Evolutionary conservation across 345 rosid genomes (phyloP), one percentile per base, ranked within the genome.

Genomic region (Populus ilicifolia): DNA sequence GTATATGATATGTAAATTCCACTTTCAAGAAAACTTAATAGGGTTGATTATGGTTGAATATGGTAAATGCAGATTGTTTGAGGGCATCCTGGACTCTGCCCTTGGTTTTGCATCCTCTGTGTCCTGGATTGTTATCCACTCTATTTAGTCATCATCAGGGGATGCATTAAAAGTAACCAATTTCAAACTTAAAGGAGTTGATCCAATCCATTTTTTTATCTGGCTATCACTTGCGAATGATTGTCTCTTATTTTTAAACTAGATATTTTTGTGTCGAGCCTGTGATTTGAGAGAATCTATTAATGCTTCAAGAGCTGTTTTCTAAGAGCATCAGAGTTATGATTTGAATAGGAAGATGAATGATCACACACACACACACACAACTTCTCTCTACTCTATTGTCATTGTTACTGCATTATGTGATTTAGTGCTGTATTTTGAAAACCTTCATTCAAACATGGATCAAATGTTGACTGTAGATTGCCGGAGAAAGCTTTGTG

Each of bases 401-500:
- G 27, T 16, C 74, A 23, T 69, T 6, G 12, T 62, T 46, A 36
- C 41, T 83, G 72, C 50, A 50, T 30, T 67, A 27, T 39, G 36
- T 48, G 52, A 25, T 48, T 33, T 38, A 17, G 5, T 50, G 13
- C 61, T 76, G n/a, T 54, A 11, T 46, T 74, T 14, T 48, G 4
- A 67, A 39, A 54, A 54, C 12, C 25, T 3, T 54, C 25, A 8
- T 27, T 54, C 27, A 54, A 21, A 23, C 62, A 54, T 54, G 62
- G 62, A 52, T 54, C 62, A 21, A 20, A 54, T 77, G 50, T 71
- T 78, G 27, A 73, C 44, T 87, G 76, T 84, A 93, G 99, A 94
- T 89, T 96, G 99, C 75, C 91, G 97, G 43, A 92, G 88, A 79
- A 91, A 92, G 86, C 93, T 96, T 48, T 90, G 91, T 80, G 93